Percentiles rank a stretch among this genome's conserved stretches.
phyloP scores from a whole-genome alignment of 306 rosid genomes.

The Sindora glabra region DNA sequence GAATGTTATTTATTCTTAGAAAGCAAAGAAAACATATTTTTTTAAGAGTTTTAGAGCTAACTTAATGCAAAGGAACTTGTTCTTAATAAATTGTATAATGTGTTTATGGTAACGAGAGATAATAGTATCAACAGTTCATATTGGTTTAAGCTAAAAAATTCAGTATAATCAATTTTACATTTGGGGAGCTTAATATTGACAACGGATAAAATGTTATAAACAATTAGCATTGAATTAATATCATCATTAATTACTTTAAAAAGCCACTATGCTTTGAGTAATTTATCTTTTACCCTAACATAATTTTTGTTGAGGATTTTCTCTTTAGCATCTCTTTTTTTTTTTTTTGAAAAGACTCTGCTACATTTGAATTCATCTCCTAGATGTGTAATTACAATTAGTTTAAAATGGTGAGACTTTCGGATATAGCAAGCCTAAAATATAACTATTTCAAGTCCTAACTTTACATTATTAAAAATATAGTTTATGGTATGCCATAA shows the following conservation, averaged over 20 bases:
- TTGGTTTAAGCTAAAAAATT: constrained; percentile 3
- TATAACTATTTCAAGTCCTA: not conserved
- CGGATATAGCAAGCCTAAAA: not conserved
- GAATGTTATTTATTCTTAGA: not conserved
- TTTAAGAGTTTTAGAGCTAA: constrained; percentile 9
- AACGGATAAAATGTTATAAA: constrained; percentile 5
- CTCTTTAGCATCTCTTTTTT: constrained; percentile 1
- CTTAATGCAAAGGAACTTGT: not conserved
- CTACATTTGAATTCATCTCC: not conserved
- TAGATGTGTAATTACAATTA: not conserved
- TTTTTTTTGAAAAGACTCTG: not conserved
- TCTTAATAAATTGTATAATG: not conserved
- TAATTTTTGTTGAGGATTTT: not conserved
- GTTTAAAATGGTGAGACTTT: not conserved
- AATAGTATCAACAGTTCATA: not conserved
- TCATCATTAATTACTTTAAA: not conserved
- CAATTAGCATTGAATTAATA: constrained; percentile 9
- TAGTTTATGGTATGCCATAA: too few relatives aligned
- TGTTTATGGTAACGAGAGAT: not conserved
- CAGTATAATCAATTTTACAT: constrained; percentile 13
- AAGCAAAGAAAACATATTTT: not conserved
- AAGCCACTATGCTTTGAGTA: not conserved
- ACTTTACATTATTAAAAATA: not conserved
- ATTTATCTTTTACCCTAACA: not conserved
- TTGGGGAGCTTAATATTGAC: not conserved